Conservation (phyloP, 2,329 filamentous ascomycete genomes). For the Fusarium fracticaudum region DNA sequence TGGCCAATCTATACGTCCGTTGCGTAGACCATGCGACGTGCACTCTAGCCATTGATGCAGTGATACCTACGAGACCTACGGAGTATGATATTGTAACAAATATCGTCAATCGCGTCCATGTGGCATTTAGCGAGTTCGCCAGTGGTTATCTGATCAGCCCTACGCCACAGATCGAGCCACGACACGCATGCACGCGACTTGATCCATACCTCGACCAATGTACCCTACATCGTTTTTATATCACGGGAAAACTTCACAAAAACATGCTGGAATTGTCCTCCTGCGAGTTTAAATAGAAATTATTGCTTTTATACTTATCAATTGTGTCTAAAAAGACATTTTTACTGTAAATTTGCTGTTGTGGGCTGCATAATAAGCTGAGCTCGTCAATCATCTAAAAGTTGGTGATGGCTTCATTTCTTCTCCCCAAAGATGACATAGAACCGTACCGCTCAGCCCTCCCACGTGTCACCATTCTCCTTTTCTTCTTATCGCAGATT, state of each 20-base stretch:
- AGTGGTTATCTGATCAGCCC: background rate
- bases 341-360: background rate
- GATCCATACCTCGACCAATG: background rate
- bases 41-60: background rate
- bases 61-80: background rate
- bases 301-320: fast-evolving
- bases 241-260: background rate
- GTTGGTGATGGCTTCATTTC: background rate
- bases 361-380: no score
- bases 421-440: fast-evolving
- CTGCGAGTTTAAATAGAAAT: fast-evolving
- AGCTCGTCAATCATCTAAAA: background rate
- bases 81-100: background rate
- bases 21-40: background rate
- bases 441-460: fast-evolving
- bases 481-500: background rate
- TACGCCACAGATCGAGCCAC: conserved; percentile 9
- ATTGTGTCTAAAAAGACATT: background rate
- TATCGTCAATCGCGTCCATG: conserved; percentile 2
- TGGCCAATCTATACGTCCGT: background rate
- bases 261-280: fast-evolving
- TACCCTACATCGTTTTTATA: conserved; percentile 12
- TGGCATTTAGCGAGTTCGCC: background rate
- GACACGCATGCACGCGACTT: background rate
- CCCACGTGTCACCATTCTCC: fast-evolving